A percentile compares a stretch with the other conserved stretches of the same genome.
These are phyloP conservation scores for Lyophyllum semitale DNA, from an alignment of 768 basidiomycete genomes.

Conservation along the genomic window DNA sequence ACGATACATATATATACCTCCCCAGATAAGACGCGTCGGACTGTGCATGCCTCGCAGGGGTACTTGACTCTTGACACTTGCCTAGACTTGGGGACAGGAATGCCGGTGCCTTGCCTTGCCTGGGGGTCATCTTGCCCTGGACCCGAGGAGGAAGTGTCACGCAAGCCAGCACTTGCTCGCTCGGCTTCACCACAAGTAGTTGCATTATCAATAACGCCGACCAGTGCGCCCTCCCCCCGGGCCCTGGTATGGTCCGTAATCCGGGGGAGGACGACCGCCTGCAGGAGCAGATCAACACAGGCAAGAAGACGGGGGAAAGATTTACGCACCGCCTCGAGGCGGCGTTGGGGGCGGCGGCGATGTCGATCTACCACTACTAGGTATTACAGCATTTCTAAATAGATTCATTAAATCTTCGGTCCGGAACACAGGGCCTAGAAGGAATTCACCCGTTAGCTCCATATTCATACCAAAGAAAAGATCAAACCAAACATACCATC, in stretches of 20 bases:
- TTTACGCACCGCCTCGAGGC: conserved; percentile 46
- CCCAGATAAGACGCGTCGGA: not conserved
- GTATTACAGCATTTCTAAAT: conserved; percentile 80
- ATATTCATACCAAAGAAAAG: not conserved
- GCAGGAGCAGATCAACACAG: conserved; percentile 11
- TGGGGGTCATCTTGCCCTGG: not conserved
- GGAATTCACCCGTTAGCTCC: not conserved
- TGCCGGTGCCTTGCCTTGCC: not conserved
- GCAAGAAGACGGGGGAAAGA: not conserved
- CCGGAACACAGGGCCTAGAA: conserved; percentile 84
- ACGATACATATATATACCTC: not conserved
- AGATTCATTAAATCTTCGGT: conserved; percentile 89
- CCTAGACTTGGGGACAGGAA: not conserved
- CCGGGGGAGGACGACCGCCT: conserved; percentile 79
- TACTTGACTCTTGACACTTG: not conserved
- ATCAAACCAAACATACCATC: conserved; percentile 63
- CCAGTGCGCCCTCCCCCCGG: conserved; percentile 42
- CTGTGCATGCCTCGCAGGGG: not conserved
- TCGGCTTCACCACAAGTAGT: not conserved
- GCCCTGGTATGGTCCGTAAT: conserved; percentile 87
- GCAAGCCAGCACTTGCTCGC: not conserved
- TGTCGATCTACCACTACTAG: conserved; percentile 55
- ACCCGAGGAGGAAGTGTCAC: not conserved
- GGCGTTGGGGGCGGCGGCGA: conserved; percentile 62
- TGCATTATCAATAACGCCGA: conserved; percentile 20